Percentiles rank a stretch among this genome's conserved stretches.
Evolutionary conservation across 768 basidiomycete species (phyloP).

Genomic region (Suillus alpinus): DNA sequence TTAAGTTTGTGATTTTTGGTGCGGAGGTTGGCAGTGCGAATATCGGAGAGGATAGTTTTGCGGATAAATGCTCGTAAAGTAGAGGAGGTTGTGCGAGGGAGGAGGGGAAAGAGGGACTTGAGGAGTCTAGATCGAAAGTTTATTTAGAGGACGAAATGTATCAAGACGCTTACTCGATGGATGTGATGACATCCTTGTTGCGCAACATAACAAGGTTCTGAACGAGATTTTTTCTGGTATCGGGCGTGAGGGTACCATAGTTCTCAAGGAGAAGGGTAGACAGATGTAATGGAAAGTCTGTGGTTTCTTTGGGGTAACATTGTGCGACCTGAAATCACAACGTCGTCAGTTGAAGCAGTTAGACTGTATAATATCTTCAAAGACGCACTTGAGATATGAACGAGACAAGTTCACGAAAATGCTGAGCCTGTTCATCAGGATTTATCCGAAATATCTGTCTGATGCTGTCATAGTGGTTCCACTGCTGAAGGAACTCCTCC

Average conservation of each 20-base stretch:
- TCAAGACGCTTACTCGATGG: constrained; percentile 70
- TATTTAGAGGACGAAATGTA: constrained; percentile 2
- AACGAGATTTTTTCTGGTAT: constrained; percentile 80
- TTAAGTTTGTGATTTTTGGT: constrained; percentile 96
- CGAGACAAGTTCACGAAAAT: constrained; percentile 83
- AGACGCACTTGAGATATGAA: constrained; percentile 81
- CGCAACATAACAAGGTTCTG: constrained; percentile 92
- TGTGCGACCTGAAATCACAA: constrained; percentile 60
- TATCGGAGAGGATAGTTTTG: constrained; percentile 90
- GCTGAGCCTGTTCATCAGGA: constrained; percentile 80
- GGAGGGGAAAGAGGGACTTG: constrained; percentile 88
- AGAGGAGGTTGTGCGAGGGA: constrained; percentile 90
- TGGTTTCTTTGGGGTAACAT: constrained; percentile 91
- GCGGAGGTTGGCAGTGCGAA: constrained; percentile 84
- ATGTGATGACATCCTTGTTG: constrained; percentile 89
- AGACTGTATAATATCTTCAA: not conserved
- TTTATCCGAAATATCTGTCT: constrained; percentile 80
- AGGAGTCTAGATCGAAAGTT: constrained; percentile 59
- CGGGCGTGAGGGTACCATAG: constrained; percentile 71
- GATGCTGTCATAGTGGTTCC: constrained; percentile 89
- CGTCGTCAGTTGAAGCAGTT: not conserved
- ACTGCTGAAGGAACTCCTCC: constrained; percentile 96
- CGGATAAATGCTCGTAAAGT: constrained; percentile 83
- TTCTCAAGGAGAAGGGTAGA: constrained; percentile 75
- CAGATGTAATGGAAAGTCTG: constrained; percentile 79